A percentile compares a stretch with the other conserved stretches of the same genome.
Evolutionary conservation across 768 basidiomycete species (phyloP).

Genomic region (Suillus paluster): DNA sequence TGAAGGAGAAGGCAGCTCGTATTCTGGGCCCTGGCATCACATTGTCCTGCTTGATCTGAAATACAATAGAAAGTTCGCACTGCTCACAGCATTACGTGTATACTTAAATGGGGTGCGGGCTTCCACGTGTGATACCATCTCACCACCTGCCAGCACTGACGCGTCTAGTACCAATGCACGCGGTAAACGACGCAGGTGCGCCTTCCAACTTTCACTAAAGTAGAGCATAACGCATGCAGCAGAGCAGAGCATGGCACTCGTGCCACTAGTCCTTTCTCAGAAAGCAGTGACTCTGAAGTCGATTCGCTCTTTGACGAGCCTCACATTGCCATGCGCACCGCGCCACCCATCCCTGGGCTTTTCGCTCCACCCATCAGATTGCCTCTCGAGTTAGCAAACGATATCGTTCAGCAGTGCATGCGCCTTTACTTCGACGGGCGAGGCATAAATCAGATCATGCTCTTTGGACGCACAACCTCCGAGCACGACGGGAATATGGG

Average conservation of each 20-base stretch:
- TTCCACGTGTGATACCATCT: not conserved
- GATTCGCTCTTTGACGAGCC: slow-evolving; percentile 60
- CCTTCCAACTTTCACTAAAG: not conserved
- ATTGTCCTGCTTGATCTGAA: not conserved
- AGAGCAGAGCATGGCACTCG: not conserved
- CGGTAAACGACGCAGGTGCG: slow-evolving; percentile 13
- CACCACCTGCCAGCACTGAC: not conserved
- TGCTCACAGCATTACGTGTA: not conserved
- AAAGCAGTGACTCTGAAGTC: slow-evolving; percentile 17
- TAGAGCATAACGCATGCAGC: not conserved
- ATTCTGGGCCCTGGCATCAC: not conserved
- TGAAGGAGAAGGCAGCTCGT: not conserved
- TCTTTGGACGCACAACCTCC: slow-evolving; percentile 62
- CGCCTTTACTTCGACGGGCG: slow-evolving; percentile 55
- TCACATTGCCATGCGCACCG: slow-evolving; percentile 34
- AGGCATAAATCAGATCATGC: slow-evolving; percentile 81
- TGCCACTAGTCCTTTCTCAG: not conserved
- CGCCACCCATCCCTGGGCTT: slow-evolving; percentile 67
- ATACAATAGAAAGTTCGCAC: not conserved
- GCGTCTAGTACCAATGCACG: slow-evolving; percentile 7
- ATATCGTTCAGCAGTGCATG: slow-evolving; percentile 56
- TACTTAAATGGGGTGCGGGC: not conserved
- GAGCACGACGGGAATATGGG: slow-evolving; percentile 24
- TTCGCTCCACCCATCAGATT: slow-evolving; percentile 59
- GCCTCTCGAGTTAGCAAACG: slow-evolving; percentile 53